phyloP scores from a whole-genome alignment of 208 protist species.

The Leishmania tarentolae region DNA sequence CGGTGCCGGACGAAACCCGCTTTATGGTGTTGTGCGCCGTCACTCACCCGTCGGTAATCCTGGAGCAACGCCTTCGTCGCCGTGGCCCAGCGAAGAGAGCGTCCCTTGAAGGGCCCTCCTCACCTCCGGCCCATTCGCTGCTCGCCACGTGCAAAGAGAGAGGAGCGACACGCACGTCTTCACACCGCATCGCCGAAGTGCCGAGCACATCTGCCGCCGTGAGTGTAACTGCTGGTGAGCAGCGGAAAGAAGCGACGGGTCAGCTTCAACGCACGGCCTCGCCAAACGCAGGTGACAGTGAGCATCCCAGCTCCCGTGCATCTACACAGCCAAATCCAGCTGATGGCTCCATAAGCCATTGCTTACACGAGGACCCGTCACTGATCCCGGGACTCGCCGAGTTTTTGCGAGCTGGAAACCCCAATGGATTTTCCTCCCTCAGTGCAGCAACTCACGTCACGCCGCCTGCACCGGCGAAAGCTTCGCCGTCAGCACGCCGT shows the following conservation, averaged over 20 bases:
- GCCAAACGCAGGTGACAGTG: neutral
- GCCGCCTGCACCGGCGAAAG: neutral
- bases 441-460: conserved; percentile 7
- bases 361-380: conserved; percentile 7
- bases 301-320: neutral
- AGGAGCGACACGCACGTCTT: neutral
- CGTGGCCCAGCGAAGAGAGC: neutral
- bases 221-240: neutral
- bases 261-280: neutral
- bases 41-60: conserved; percentile 3
- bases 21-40: conserved; percentile 28
- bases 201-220: neutral
- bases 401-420: conserved; percentile 27
- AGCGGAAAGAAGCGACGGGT: neutral
- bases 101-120: neutral
- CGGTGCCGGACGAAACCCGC: conserved; percentile 14
- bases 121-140: neutral
- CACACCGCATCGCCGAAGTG: conserved; percentile 11
- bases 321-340: neutral
- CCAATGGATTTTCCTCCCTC: conserved; percentile 15
- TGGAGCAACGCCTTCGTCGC: conserved; percentile 7
- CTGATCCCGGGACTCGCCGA: conserved; percentile 22
- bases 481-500: neutral
- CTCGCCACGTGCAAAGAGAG: neutral
- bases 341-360: neutral